Evolutionary conservation across 139 green algal genomes (phyloP), one percentile per base, ranked within the genome.

Genomic region (Coelastrella sp.): DNA sequence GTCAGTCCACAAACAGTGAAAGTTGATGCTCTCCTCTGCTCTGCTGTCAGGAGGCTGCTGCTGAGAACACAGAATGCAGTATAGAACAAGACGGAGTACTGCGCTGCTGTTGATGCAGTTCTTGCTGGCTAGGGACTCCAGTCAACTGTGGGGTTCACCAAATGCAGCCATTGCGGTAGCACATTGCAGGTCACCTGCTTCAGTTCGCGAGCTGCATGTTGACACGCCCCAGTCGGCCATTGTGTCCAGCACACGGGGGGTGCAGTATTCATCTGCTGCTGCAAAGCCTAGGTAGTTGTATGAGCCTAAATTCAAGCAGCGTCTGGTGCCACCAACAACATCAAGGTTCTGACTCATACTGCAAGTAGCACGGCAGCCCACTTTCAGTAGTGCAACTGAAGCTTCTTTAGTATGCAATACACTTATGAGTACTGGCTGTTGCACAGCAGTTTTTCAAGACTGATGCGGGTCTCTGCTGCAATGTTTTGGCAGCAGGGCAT

Each of bases 221-320:
- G 89, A 93, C 78, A 95, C 93, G 12, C 96, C 96, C 63, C 95
- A 91, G 8, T 92, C 17, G 14, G 93, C 65, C 78, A 99, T 74
- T 0, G 94, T 94, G 0, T 96, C 82, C 63, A 97, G 80, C 8
- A 98, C 98, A 0, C 95, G 89, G 0, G 96, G 97, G 0, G 98
- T 99, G 95, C 98, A 99, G 93, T 99, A 99, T 35, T 92, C 82
- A 89, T 99, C 98, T 6, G 92, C 84, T 24, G 95, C 95, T 15
- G 97, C 98, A 95, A 99, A 99, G 58, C 98, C 98, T 22, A 99
- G 95, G 90, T 99, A 99, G 94, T 99, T 99, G 92, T 99, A 99
- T 7, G 95, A 98, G 7, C 97, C 96, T 63, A 99, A 94, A 93
- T 99, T 99, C 8, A 99, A 93, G 93, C 97, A 99, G 20, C 85